phyloP scores from a whole-genome alignment of 2,329 filamentous ascomycete species.

The Phaeosphaeriaceae sp. region DNA sequence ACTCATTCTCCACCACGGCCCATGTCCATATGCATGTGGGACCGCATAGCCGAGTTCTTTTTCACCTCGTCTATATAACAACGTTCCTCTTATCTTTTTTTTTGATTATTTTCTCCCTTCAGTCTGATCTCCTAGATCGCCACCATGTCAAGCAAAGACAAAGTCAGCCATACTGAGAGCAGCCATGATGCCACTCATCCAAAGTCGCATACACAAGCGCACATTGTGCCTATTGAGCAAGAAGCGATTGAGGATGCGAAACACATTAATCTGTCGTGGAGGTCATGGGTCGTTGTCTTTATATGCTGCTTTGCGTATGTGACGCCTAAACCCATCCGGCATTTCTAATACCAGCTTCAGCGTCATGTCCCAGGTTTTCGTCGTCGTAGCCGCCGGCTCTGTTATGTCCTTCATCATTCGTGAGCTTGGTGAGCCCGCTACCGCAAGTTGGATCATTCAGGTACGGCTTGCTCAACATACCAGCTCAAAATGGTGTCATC shows the following conservation, averaged over 20 bases:
- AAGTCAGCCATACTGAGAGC: conserved; percentile 19
- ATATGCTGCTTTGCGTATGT: conserved; percentile 57
- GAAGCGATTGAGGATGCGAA: conserved; percentile 34
- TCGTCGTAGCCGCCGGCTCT: conserved; percentile 62
- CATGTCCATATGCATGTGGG: not conserved
- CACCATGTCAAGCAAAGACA: conserved; percentile 29
- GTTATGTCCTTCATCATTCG: conserved; percentile 63
- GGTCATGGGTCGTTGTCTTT: conserved; percentile 60
- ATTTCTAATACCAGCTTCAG: conserved; percentile 16
- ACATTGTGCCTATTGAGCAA: conserved; percentile 36
- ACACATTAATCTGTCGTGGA: conserved; percentile 61
- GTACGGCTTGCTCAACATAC: conserved; percentile 25
- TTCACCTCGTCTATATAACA: not conserved
- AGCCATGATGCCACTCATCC: conserved; percentile 7
- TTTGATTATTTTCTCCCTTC: not conserved
- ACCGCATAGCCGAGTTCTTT: not conserved
- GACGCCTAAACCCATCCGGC: conserved; percentile 1
- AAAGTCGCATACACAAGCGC: conserved; percentile 11
- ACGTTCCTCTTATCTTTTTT: not conserved
- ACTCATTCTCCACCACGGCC: not conserved
- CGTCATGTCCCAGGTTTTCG: conserved; percentile 62
- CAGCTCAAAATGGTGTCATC: not conserved
- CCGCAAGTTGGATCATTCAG: conserved; percentile 64
- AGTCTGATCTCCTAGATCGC: not conserved
- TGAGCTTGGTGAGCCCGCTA: conserved; percentile 58